Conservation (phyloP, 2,329 filamentous ascomycete species). For the Fusarium redolens region DNA sequence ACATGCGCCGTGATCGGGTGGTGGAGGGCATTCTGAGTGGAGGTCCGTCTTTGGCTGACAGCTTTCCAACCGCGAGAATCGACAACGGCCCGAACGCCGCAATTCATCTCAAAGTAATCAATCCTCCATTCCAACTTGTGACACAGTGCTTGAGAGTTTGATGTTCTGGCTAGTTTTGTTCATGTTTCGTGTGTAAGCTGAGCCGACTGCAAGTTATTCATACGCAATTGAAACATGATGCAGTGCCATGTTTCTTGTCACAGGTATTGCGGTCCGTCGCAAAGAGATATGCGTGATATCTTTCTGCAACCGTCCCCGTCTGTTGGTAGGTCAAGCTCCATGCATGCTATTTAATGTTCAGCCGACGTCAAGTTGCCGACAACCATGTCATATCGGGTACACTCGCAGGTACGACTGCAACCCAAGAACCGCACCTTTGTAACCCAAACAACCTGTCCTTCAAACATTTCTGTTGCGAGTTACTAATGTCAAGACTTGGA, state of each 20-base stretch:
- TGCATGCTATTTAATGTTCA: constrained; percentile 31
- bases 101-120: not conserved
- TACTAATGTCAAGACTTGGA: not conserved
- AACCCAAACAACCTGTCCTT: not conserved
- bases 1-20: constrained; percentile 26
- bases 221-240: constrained; percentile 10
- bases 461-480: constrained; percentile 3
- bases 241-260: constrained; percentile 6
- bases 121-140: constrained; percentile 14
- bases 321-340: constrained; percentile 8
- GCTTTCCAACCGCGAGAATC: constrained; percentile 7
- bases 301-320: not conserved
- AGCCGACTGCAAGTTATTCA: not conserved
- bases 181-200: constrained; percentile 1
- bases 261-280: constrained; percentile 8
- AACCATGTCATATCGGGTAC: not conserved
- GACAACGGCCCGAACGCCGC: constrained; percentile 33
- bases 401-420: constrained; percentile 1
- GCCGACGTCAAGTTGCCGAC: not conserved
- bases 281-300: not conserved
- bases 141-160: constrained; percentile 6
- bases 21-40: constrained; percentile 20
- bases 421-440: not conserved
- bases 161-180: not conserved
- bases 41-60: constrained; percentile 27